These are phyloP conservation scores for Zasmidium angulare DNA, from an alignment of 2,329 filamentous ascomycete species.

Conservation along the genomic window DNA sequence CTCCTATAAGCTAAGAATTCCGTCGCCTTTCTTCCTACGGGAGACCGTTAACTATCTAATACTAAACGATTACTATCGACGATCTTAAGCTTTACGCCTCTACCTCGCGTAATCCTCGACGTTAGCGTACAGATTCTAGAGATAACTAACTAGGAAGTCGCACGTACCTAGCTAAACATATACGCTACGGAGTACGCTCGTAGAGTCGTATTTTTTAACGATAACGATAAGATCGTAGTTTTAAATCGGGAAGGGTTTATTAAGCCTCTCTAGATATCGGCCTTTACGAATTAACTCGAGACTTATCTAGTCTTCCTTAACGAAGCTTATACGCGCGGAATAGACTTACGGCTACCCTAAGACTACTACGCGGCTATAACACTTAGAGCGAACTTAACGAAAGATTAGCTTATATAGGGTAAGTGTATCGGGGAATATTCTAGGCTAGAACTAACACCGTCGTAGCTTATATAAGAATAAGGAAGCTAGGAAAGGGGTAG, in stretches of 20 bases:
- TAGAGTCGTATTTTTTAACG: slow-evolving; percentile 59
- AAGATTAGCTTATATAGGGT: slow-evolving; percentile 65
- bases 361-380: slow-evolving; percentile 66
- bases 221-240: slow-evolving; percentile 55
- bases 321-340: slow-evolving; percentile 68
- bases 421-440: too few species aligned
- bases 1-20: slow-evolving; percentile 56
- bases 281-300: slow-evolving; percentile 57
- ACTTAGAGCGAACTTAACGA: slow-evolving; percentile 62
- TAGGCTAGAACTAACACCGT: too few species aligned
- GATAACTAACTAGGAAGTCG: slow-evolving; percentile 56
- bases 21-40: slow-evolving; percentile 14
- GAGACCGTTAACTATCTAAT: slow-evolving; percentile 6
- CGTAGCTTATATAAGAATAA: slow-evolving; percentile 65
- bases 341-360: slow-evolving; percentile 61
- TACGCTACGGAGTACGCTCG: slow-evolving; percentile 30
- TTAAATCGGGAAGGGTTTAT: slow-evolving; percentile 48
- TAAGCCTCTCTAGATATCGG: slow-evolving; percentile 56
- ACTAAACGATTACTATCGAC: slow-evolving; percentile 44
- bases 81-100: slow-evolving; percentile 41
- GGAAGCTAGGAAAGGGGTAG: slow-evolving; percentile 66
- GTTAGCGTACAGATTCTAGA: slow-evolving; percentile 70
- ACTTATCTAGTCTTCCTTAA: slow-evolving; percentile 67
- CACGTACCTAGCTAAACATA: slow-evolving; percentile 52
- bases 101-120: slow-evolving; percentile 63